Evolutionary conservation across 192 early-diverging fungal genomes (phyloP), one percentile per base, ranked within the genome.

Genomic region (Mortierella claussenii): DNA sequence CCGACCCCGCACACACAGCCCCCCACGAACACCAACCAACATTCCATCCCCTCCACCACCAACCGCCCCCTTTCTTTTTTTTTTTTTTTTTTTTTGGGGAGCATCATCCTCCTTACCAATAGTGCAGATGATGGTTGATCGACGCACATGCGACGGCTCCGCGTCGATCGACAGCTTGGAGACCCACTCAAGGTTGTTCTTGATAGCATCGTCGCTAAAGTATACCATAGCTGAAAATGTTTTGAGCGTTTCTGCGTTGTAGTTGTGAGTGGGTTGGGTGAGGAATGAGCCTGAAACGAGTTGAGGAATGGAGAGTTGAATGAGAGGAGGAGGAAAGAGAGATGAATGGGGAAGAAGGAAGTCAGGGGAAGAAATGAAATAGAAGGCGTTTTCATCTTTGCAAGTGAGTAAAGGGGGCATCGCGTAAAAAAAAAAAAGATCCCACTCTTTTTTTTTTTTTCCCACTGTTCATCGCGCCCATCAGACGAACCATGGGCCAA

Each of bases 101-200:
- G 26, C 24, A 48, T 27, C 7, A 4, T 23, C 21, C 4, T 40
- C 0, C n/a, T 52, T 82, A 86, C 89, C 88, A 61, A 89, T 90
- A 60, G 93, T 94, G 80, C 91, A 92, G 79, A 94, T 92, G 36
- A 94, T 93, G 48, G 91, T 91, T 28, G 89, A 91, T 80, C 92
- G 92, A 66, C 93, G 90, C 50, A 85, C 69, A 28, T 81, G 84
- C 26, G 61, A 60, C 8, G 86, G 87, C 44, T 87, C 79, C 42
- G 80, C 65, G 60, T 82, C 86, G 50, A 92, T 88, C 55, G 81
- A 81, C 47, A 94, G 83, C 47, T 85, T 78, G 37, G 90, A 81
- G 36, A 92, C 73, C 90, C 93, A 93, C 80, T 91, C 80, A 32
- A 94, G 84, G 67, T 86, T 90, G 46, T 85, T 86, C n/a, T 83